Conservation (phyloP, 257 asterid species). For the Coffea eugenioides region DNA sequence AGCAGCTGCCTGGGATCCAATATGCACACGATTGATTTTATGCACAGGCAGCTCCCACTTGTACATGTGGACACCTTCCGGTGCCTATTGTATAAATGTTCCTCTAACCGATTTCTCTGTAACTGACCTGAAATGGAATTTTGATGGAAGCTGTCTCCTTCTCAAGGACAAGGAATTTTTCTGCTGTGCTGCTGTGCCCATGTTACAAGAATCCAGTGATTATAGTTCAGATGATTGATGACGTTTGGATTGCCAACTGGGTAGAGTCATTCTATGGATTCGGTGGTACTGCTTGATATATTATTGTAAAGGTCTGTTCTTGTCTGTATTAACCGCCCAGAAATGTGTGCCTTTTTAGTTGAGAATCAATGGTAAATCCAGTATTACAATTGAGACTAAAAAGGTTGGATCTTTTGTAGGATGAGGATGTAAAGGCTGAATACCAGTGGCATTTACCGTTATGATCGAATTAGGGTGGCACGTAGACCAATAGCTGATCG, state of each 20-base stretch:
- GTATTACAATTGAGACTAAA: background rate
- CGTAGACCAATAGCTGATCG: background rate
- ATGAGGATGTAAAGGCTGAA: background rate
- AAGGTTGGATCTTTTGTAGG: background rate
- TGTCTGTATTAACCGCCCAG: background rate
- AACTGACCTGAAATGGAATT: constrained; percentile 84
- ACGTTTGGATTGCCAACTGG: background rate
- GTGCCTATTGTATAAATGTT: constrained; percentile 79
- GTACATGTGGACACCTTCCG: constrained; percentile 98
- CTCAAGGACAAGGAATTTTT: constrained; percentile 83
- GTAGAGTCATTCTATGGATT: background rate
- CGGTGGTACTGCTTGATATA: background rate
- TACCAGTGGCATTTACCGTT: background rate
- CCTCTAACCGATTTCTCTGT: constrained; percentile 69
- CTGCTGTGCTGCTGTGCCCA: constrained; percentile 90
- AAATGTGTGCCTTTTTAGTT: background rate
- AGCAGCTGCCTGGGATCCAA: constrained; percentile 92
- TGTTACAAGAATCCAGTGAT: constrained; percentile 77
- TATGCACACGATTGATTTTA: constrained; percentile 69
- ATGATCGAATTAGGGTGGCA: background rate
- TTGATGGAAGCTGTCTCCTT: constrained; percentile 80
- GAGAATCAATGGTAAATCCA: background rate
- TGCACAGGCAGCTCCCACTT: constrained; percentile 79
- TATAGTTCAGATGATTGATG: constrained; percentile 82
- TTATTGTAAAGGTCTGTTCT: background rate